Base-by-base conservation (phyloP, 1,139 yeast species). In the Arxiozyma bovina region DNA sequence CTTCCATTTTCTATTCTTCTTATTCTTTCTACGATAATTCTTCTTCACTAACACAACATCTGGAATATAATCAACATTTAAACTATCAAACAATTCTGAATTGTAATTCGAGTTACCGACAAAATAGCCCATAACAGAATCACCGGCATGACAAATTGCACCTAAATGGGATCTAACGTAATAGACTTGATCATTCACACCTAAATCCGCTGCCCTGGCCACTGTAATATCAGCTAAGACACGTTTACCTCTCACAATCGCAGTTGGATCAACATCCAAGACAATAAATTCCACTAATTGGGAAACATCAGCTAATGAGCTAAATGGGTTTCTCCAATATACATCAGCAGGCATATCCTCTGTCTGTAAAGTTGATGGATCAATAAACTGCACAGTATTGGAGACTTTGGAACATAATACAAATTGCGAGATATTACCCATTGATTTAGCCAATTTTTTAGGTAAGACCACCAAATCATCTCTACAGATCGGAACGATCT, bases 401-500 rank as follows among this genome's bases (percentile, higher is more conserved):
- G 95, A 78, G 55, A 93, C 75, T 65, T 87, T 88, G 52, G 88
- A 81, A 74, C 99, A 93, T 55, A 94, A 71, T 5, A 89, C 97
- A 57, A 91, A 74, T 67, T 88, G 85, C 30, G 91, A 74, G 56
- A 93, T 87, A 68, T 87, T 86, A 58, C 98, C 96, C 74, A 90
- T 70, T 17, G 89, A 80, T 61, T 83, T 81, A 3, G 99, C 99
- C 60, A 93, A 71, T 63, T 83, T 83, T 65, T 82, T 81, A 38
- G 99, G 99, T 59, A 94, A 76, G 49, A 91, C 87, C 40, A 94
- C 96, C 62, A 94, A 78, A 68, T 94, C 99, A 69, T 93, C 99
- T 70, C 95, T 85, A 79, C 99, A 94, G 51, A 94, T 83, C n/a
- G 99, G 99, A 1, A 89, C 96, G 61, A 93, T 83, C 73, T 93